A percentile compares a stretch with the other conserved stretches of the same genome.
Evolutionary conservation across 345 rosid species (phyloP).

Genomic region (Sonneratia alba): DNA sequence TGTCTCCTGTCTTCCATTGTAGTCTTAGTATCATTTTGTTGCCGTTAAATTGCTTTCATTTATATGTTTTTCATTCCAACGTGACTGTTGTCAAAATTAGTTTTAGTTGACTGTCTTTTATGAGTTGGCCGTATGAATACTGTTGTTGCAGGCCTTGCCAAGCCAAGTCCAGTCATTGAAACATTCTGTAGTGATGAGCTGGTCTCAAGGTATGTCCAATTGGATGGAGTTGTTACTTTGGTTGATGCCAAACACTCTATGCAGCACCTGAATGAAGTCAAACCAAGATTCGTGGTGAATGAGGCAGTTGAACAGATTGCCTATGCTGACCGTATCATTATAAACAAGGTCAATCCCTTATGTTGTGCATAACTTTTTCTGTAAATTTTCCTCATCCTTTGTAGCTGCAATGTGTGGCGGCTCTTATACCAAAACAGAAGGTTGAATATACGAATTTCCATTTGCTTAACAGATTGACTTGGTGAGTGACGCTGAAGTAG

Average conservation of each 20-base stretch:
- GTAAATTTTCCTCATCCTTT: not conserved
- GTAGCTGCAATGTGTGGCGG: not conserved
- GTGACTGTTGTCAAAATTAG: not conserved
- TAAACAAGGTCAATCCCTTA: slow-evolving; percentile 46
- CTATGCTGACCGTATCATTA: slow-evolving; percentile 63
- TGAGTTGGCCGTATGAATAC: not conserved
- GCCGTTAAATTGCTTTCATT: not conserved
- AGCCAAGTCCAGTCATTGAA: slow-evolving; percentile 70
- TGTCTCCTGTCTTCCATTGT: not conserved
- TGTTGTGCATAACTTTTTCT: not conserved
- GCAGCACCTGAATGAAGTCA: slow-evolving; percentile 59
- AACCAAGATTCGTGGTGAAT: slow-evolving; percentile 67
- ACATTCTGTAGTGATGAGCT: slow-evolving; percentile 63
- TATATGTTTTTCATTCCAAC: not conserved
- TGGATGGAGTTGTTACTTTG: slow-evolving; percentile 75
- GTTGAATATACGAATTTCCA: not conserved
- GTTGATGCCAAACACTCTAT: slow-evolving; percentile 69
- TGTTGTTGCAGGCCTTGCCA: slow-evolving; percentile 55
- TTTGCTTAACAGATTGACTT: slow-evolving; percentile 49
- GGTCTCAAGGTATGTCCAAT: slow-evolving; percentile 42
- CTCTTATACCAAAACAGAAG: not conserved
- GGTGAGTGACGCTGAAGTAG: slow-evolving; percentile 44
- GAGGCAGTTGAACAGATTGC: slow-evolving; percentile 79
- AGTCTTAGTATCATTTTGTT: not conserved
- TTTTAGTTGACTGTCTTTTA: slow-evolving; percentile 1